Evolutionary conservation across 495 filamentous ascomycete species (phyloP).

Genomic region (Geoglossum glabrum): DNA sequence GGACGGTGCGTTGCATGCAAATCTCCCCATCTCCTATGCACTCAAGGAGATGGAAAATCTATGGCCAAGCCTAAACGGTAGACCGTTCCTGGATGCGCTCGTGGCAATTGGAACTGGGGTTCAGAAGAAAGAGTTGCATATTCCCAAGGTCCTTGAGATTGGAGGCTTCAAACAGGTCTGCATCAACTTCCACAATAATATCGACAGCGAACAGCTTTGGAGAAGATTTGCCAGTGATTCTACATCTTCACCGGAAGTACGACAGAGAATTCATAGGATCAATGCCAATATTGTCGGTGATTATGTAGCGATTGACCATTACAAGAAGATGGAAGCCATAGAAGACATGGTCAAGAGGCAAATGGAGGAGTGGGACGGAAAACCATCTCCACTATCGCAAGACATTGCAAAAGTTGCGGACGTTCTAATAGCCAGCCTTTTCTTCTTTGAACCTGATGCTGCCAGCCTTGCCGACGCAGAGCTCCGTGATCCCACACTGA

Average conservation of each 20-base stretch:
- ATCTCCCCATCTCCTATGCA: not conserved
- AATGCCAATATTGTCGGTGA: not conserved
- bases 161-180: not conserved
- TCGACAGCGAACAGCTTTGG: not conserved
- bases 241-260: not conserved
- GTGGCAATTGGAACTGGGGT: not conserved
- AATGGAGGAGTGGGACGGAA: not conserved
- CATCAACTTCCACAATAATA: not conserved
- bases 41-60: not conserved
- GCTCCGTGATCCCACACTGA: not conserved
- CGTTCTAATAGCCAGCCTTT: not conserved
- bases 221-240: no score
- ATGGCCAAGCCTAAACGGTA: not conserved
- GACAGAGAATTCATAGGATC: not conserved
- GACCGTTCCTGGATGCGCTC: not conserved
- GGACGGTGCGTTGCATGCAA: not conserved
- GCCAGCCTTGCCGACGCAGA: not conserved
- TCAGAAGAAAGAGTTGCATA: not conserved
- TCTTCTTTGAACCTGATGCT: slow-evolving; percentile 3
- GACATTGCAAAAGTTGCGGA: not conserved
- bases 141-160: not conserved
- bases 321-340: not conserved
- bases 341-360: not conserved
- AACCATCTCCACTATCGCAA: not conserved
- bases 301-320: not conserved